These are phyloP conservation scores for Blepharisma undulans DNA, from an alignment of 169 alveolate species.

Conservation along the genomic window DNA sequence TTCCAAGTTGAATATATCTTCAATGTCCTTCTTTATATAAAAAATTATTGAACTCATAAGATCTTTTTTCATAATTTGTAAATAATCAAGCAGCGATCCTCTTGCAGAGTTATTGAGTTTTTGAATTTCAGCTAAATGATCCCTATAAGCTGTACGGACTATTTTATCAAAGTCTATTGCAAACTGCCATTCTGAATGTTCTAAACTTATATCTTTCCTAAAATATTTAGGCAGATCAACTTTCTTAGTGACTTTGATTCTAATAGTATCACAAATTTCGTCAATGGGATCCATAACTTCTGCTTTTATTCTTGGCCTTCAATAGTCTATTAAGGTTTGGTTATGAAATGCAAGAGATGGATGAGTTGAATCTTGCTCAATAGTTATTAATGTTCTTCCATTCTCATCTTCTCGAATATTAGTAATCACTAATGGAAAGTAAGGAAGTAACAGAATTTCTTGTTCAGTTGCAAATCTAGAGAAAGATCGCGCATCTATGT, in stretches of 20 bases:
- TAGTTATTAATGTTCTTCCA: neutral
- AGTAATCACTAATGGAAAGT: neutral
- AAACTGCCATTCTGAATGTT: neutral
- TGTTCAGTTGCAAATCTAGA: neutral
- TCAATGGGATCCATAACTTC: neutral
- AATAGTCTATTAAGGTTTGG: neutral
- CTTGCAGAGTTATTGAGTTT: neutral
- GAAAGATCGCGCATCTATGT: neutral
- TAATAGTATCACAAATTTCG: neutral
- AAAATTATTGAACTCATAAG: neutral
- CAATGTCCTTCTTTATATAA: neutral
- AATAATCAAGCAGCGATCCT: neutral
- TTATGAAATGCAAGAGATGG: neutral
- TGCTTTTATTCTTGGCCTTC: neutral
- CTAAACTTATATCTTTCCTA: neutral
- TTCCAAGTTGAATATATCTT: neutral
- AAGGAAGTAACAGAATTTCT: neutral
- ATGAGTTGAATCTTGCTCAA: neutral
- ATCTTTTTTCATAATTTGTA: neutral
- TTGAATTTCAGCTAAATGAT: neutral
- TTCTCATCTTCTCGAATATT: neutral
- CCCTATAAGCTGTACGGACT: neutral
- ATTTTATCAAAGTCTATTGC: neutral
- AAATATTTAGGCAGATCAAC: neutral
- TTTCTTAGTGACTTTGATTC: neutral